phyloP scores from a whole-genome alignment of 805 yeast species.

The Saccharomycopsis babjevae region DNA sequence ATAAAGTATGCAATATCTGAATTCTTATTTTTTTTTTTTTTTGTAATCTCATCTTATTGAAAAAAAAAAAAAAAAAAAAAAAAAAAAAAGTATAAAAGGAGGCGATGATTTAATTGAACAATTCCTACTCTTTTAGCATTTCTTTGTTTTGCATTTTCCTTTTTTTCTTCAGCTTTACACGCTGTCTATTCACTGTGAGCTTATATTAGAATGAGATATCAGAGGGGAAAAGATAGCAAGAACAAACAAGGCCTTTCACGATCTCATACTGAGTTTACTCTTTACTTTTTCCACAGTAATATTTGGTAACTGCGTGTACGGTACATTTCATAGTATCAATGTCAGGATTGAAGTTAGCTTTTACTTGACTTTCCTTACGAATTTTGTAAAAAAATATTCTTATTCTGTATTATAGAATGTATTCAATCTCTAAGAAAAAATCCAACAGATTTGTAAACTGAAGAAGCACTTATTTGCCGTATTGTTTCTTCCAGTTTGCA shows the following conservation, averaged over 20 bases:
- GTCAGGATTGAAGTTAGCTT: background rate
- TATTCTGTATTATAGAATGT: background rate
- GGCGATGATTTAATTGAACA: background rate
- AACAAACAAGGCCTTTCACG: conserved; percentile 9
- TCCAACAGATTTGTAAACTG: background rate
- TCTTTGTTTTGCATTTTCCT: background rate
- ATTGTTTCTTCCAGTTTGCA: conserved; percentile 10
- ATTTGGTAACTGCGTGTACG: conserved; percentile 17
- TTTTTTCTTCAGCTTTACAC: conserved; percentile 11
- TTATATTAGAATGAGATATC: conserved; percentile 11
- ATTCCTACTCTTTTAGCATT: background rate
- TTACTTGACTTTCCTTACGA: too few relatives aligned
- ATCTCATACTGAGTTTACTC: conserved; percentile 14
- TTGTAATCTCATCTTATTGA: background rate
- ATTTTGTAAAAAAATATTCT: too few relatives aligned
- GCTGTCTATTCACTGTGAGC: conserved; percentile 18
- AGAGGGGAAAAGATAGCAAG: conserved; percentile 19
- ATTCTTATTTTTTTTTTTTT: background rate
- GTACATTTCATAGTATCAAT: background rate
- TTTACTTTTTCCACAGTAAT: background rate
- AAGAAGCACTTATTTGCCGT: background rate
- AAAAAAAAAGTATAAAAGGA: background rate
- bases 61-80: background rate
- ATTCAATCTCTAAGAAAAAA: background rate
- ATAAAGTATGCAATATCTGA: background rate